Evolutionary conservation across 2,329 filamentous ascomycete species (phyloP), one percentile per base, ranked within the genome.

Genomic region (Aspergillus terreus): DNA sequence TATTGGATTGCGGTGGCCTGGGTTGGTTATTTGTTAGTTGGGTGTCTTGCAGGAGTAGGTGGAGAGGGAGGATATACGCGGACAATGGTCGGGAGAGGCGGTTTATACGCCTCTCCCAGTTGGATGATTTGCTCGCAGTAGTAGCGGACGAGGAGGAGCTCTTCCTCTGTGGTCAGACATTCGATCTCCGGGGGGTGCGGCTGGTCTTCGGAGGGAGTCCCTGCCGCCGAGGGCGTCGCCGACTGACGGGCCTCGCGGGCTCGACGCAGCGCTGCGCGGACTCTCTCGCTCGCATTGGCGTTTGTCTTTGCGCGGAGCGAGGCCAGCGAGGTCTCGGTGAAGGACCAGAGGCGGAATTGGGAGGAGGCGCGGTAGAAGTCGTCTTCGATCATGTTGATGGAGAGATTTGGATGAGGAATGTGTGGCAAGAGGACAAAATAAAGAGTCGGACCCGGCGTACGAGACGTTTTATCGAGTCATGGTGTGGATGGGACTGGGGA

Each of bases 341-440:
- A 97, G 10, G 92, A 96, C 94, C 94, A 99, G 52, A 95, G 80
- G 41, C 88, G 84, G 68, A 85, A 97, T 71, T 99, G 94, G 44
- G 90, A 92, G 0, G 92, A 95, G 47, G 88, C 82, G 30, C 90
- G 85, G 74, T 97, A 99, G 50, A 92, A 80, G 60, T 90, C 88
- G 73, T 99, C 94, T 80, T 99, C 94, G 55, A 84, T 88, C 83
- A 95, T 89, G 47, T 47, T 55, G 51, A 33, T 12, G 35, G 30
- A 21, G n/a, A 6, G 35, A 14, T 11, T 32, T 21, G 21, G 2
- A 38, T 38, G 35, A 11, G 19, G 7, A 9, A 27, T 30, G 17
- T 10, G n/a, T n/a, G 35, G 12, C 1, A 12, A n/a, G 7, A 38
- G 11, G 15, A 17, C 6, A 14, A 9, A 6, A 6, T 7, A 2